Base-by-base conservation (phyloP, 352 stramenopile genomes). In the Aphanomyces invadans region DNA sequence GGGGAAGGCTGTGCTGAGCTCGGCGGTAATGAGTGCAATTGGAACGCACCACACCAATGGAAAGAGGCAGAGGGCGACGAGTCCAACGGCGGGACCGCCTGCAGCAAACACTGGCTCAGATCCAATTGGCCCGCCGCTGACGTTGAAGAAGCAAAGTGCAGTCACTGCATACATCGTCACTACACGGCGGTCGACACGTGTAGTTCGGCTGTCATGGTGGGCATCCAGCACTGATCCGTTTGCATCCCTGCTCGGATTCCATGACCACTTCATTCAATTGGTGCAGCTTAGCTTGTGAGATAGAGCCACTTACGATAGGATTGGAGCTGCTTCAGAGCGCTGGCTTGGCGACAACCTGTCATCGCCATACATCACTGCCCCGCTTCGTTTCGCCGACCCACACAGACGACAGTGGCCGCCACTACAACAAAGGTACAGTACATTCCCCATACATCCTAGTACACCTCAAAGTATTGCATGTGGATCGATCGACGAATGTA, bases 1-100 rank as follows among this genome's bases (percentile, higher is more conserved):
- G 0, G 87, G 90, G 71, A 96, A 97, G 10, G 90, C 74, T 0
- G 87, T 88, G 33, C 86, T 90, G 15, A 98, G 77, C 73, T 98
- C 91, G 4, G 90, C 88, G 5, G 92, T 98, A 31, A 98, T 87
- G 57, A 95, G 79, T 25, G 87, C 88, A 70, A 97, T 93, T 3
- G 90, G 92, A 15, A 97, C 48, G 5, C 81, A 88, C 82, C 90
- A 97, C 21, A 97, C 72, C 29, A 98, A 76, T 10, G 91, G 91
- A 44, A 97, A 83, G 11, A 97, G 25, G 21, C 92, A 33, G 62
- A 96, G 85, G 21, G 92, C 86, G 7, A 97, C 73, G 33, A 98
- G 75, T 17, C 91, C 81, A 68, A 92, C 38, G 36, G 95, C 79
- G 29, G 77, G 77, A 0, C 83, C 80, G 1, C 67, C 73, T 3